These are phyloP conservation scores for Cicer cuneatum DNA, from an alignment of 306 rosid species.

Conservation along the genomic window DNA sequence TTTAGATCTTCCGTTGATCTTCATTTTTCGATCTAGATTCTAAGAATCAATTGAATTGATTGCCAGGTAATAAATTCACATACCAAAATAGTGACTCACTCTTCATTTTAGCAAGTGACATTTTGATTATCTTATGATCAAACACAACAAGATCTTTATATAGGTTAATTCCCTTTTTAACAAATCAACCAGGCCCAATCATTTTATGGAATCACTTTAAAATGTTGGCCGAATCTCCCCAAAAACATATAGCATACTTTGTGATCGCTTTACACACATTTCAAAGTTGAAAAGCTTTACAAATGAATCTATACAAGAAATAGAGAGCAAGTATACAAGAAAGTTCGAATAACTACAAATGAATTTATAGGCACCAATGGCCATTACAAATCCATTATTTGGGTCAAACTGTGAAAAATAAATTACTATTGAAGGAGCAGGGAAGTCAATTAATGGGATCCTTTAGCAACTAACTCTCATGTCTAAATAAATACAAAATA, in stretches of 20 bases:
- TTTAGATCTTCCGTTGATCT: background rate
- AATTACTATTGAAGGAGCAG: background rate
- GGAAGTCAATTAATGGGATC: background rate
- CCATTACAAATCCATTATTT: constrained; percentile 7
- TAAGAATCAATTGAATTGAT: background rate
- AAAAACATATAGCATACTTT: background rate
- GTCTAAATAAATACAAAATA: background rate
- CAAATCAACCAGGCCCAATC: no score
- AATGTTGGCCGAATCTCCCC: no score
- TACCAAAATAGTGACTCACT: background rate
- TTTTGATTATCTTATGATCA: no score
- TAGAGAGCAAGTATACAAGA: background rate
- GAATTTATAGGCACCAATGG: background rate
- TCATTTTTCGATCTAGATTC: background rate
- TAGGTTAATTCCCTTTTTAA: no score
- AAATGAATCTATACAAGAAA: background rate
- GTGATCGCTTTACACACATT: background rate
- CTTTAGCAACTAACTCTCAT: constrained; percentile 5
- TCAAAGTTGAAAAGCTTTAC: background rate
- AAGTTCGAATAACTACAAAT: background rate
- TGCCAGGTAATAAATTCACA: no score
- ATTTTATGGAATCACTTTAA: no score
- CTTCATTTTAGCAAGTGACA: no score
- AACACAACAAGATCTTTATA: no score
- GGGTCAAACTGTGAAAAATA: background rate